Percentiles rank a stretch among this genome's conserved stretches.
phyloP scores from a whole-genome alignment of 75 land plant genomes.

The Ceratopteris richardii region DNA sequence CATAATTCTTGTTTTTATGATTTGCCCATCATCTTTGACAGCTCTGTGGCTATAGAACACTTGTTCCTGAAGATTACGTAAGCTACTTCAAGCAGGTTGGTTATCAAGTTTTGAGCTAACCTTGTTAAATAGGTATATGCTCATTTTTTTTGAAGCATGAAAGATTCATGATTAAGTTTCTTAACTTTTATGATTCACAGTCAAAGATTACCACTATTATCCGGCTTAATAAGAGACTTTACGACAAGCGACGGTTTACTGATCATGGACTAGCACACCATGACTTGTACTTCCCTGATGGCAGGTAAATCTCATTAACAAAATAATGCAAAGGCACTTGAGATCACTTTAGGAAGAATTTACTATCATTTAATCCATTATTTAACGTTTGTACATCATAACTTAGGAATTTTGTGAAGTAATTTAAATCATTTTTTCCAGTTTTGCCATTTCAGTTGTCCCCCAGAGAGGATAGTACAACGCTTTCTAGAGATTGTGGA shows the following conservation, averaged over 20 bases:
- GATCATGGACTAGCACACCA: slow-evolving; percentile 37
- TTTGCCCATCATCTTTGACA: slow-evolving; percentile 13
- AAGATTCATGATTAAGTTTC: no score
- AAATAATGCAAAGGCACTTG: no score
- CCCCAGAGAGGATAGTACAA: slow-evolving; percentile 37
- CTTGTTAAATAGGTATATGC: neutral
- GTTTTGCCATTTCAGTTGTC: slow-evolving; percentile 30
- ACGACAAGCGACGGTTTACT: slow-evolving; percentile 35
- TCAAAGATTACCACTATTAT: slow-evolving; percentile 29
- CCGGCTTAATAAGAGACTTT: slow-evolving; percentile 33
- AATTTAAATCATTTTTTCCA: neutral
- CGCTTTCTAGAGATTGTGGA: slow-evolving; percentile 40
- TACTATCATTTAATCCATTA: no score
- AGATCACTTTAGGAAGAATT: no score
- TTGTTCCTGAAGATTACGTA: slow-evolving; percentile 43
- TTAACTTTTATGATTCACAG: slow-evolving; percentile 13
- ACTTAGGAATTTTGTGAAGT: slow-evolving; percentile 2
- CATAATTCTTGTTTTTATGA: no score
- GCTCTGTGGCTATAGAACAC: slow-evolving; percentile 36
- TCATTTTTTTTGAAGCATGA: no score
- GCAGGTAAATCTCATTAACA: slow-evolving; percentile 25
- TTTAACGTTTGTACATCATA: no score
- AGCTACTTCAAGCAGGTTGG: slow-evolving; percentile 43
- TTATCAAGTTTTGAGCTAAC: neutral
- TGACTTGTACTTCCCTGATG: slow-evolving; percentile 50